phyloP scores from a whole-genome alignment of 176 grass and related monocot species.

The Juncus effusus region DNA sequence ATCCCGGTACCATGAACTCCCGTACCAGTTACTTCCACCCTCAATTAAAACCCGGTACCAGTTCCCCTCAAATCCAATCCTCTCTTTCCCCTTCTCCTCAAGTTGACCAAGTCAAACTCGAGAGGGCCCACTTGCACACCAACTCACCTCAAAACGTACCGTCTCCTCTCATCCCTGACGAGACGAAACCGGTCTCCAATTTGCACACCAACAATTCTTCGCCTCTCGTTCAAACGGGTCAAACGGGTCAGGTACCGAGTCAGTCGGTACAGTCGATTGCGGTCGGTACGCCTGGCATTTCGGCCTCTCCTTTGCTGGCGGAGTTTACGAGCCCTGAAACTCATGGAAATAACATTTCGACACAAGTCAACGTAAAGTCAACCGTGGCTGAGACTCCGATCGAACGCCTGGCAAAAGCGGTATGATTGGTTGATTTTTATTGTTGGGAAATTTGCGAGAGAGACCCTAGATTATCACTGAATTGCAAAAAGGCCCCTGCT shows the following conservation, averaged over 20 bases:
- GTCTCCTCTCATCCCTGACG: constrained; percentile 77
- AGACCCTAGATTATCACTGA: background rate
- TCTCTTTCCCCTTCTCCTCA: constrained; percentile 84
- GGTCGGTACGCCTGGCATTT: constrained; percentile 90
- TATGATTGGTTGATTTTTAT: constrained; percentile 32
- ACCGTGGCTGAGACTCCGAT: constrained; percentile 71
- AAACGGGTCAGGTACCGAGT: constrained; percentile 7
- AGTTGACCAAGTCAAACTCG: constrained; percentile 82
- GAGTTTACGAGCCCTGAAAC: constrained; percentile 76
- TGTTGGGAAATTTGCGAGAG: background rate
- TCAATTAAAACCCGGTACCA: constrained; percentile 56
- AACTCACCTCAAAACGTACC: constrained; percentile 61
- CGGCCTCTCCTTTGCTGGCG: constrained; percentile 81
- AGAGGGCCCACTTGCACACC: constrained; percentile 78
- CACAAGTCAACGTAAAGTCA: constrained; percentile 53
- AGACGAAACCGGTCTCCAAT: constrained; percentile 56
- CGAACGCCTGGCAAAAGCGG: constrained; percentile 76
- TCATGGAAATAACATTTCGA: constrained; percentile 50
- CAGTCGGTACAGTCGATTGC: constrained; percentile 49
- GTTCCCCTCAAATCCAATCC: constrained; percentile 86
- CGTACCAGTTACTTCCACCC: constrained; percentile 57
- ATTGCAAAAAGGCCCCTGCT: no score
- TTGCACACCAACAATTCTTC: constrained; percentile 48
- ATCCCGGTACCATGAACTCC: constrained; percentile 25
- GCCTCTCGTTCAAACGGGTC: constrained; percentile 35